Percentiles rank a stretch among this genome's conserved stretches.
phyloP scores from a whole-genome alignment of 768 basidiomycete genomes.

The Hypholoma sublateritium region DNA sequence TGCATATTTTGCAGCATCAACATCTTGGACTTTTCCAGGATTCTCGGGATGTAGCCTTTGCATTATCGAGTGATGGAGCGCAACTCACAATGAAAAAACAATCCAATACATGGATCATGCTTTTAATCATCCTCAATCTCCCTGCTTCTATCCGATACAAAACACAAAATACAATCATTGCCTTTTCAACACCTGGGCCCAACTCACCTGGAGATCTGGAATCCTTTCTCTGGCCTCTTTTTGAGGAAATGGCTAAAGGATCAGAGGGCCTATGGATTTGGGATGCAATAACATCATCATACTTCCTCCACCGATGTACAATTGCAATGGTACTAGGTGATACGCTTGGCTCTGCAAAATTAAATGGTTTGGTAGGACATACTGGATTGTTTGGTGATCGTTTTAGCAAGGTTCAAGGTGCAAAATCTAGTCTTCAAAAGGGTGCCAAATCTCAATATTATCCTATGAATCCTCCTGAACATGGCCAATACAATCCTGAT shows the following conservation, averaged over 20 bases:
- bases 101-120: conserved; percentile 28
- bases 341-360: conserved; percentile 32
- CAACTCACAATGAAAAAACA: conserved; percentile 34
- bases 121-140: conserved; percentile 25
- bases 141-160: conserved; percentile 23
- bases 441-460: conserved; percentile 28
- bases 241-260: conserved; percentile 26
- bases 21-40: conserved; percentile 23
- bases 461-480: too few relatives aligned
- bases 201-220: conserved; percentile 27
- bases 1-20: conserved; percentile 20
- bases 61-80: conserved; percentile 28
- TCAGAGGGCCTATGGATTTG: conserved; percentile 32
- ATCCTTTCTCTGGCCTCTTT: conserved; percentile 22
- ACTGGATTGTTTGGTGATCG: conserved; percentile 28
- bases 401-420: conserved; percentile 25
- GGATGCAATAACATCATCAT: conserved; percentile 26
- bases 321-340: conserved; percentile 27
- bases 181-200: conserved; percentile 26
- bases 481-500: conserved; percentile 21
- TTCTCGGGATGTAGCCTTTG: conserved; percentile 21
- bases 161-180: conserved; percentile 19
- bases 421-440: conserved; percentile 17
- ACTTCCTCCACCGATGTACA: too few relatives aligned
- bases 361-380: conserved; percentile 29